phyloP scores from a whole-genome alignment of 257 asterid genomes.

The Cinchona pubescens region DNA sequence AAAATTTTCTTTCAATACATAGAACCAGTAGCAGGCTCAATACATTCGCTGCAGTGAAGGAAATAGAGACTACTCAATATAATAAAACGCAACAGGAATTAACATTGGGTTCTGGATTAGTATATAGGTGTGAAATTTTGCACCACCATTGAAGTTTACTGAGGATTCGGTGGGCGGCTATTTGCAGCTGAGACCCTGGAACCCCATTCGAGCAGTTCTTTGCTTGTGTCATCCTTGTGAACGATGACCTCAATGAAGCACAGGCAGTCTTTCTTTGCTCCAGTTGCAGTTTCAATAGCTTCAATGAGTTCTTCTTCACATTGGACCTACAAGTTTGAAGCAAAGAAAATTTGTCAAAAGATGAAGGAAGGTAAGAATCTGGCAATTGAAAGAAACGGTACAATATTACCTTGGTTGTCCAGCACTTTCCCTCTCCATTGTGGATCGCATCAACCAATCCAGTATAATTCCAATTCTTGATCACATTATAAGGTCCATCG shows the following conservation, averaged over 20 bases:
- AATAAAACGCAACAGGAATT: background rate
- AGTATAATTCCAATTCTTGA: conserved; percentile 86
- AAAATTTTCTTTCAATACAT: background rate
- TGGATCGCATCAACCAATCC: conserved; percentile 71
- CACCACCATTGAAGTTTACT: conserved; percentile 27
- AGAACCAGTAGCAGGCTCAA: background rate
- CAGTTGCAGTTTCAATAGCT: conserved; percentile 58
- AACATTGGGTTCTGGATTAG: background rate
- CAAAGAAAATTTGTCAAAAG: background rate
- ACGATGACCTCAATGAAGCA: conserved; percentile 79
- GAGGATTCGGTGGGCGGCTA: conserved; percentile 82
- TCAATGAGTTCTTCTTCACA: conserved; percentile 64
- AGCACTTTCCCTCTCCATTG: conserved; percentile 81
- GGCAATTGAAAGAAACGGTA: background rate
- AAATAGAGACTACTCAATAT: background rate
- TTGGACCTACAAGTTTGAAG: conserved; percentile 34
- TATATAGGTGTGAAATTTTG: background rate
- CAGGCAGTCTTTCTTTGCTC: conserved; percentile 50
- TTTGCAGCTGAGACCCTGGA: conserved; percentile 80
- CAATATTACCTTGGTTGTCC: conserved; percentile 65
- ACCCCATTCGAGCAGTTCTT: conserved; percentile 88
- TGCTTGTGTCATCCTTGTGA: conserved; percentile 90
- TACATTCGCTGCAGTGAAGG: background rate
- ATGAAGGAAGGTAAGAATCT: background rate
- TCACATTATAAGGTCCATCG: conserved; percentile 82